These are phyloP conservation scores for Hypoxylon sp. DNA, from an alignment of 2,329 filamentous ascomycete genomes.

Conservation along the genomic window DNA sequence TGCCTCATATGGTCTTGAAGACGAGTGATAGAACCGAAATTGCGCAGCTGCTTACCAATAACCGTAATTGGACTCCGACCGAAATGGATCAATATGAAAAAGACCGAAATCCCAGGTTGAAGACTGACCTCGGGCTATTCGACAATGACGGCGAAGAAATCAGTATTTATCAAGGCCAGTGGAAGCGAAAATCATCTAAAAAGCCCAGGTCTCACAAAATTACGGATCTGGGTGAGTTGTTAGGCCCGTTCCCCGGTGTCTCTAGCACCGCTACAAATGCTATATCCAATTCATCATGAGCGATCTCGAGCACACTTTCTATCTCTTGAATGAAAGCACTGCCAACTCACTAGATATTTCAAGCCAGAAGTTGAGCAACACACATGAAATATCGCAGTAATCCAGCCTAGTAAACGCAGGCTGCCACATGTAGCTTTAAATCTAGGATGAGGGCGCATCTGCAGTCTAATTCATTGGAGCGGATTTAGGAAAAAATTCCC, in stretches of 20 bases:
- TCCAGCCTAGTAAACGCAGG: not conserved
- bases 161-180: slow-evolving; percentile 39
- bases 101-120: slow-evolving; percentile 43
- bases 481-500: not conserved
- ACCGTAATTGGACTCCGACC: slow-evolving; percentile 58
- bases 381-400: not conserved
- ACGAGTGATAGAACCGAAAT: slow-evolving; percentile 54
- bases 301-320: not conserved
- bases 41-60: slow-evolving; percentile 59
- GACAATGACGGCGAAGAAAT: slow-evolving; percentile 41
- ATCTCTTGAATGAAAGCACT: not conserved
- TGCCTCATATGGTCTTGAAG: slow-evolving; percentile 57
- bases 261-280: not conserved
- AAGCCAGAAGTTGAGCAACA: not conserved
- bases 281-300: slow-evolving; percentile 12
- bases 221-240: slow-evolving; percentile 9
- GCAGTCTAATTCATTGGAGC: not conserved
- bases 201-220: not conserved
- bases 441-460: not conserved
- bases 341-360: not conserved
- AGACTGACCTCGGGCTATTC: slow-evolving; percentile 42
- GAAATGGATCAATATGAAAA: slow-evolving; percentile 46
- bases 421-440: not conserved
- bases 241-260: slow-evolving; percentile 9
- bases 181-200: slow-evolving; percentile 34